Evolutionary conservation across 2,329 filamentous ascomycete genomes (phyloP), one percentile per base, ranked within the genome.

Genomic region (Teratosphaeria nubilosa): DNA sequence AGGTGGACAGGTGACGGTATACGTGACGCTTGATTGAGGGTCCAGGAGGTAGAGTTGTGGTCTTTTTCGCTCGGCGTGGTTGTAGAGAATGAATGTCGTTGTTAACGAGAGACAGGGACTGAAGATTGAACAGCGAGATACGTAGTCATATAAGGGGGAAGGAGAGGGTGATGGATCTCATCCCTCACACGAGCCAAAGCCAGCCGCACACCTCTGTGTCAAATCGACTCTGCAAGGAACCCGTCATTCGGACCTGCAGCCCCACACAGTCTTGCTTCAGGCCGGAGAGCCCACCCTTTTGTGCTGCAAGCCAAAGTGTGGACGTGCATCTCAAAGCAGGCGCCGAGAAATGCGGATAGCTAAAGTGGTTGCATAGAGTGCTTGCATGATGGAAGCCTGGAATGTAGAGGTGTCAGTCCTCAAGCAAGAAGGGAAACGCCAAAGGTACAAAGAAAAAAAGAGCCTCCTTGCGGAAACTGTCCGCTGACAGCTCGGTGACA

Each of bases 291-390:
- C n/a, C n/a, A n/a, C n/a, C 32, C 32, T 34, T 34, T 34, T 32
- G 31, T 32, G 31, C 31, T 32, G 31, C 9, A 41, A 41, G 37
- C 37, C 37, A 41, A 16, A n/a, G 37, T 41, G 37, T 41, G 4
- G 9, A 41, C 31, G 31, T 32, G 32, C 32, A 34, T 34, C 32
- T 51, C 41, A 20, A n/a, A 30, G 41, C 16, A 48, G 16, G 41
- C 41, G 41, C 6, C n/a, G 2, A 48, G 11, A 16, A 48, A 48
- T 48, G 41, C 41, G 41, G 41, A 48, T 4, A 48, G 41, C 41
- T 13, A 31, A 37, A 61, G 51, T 57, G 57, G 41, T 31, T 53
- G 56, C 57, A 59, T 59, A 54, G 3, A 59, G 58, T 59, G 51
- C 50, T 54, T 27, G 58, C 58, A 54, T 48, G 32, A 50, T n/a